Evolutionary conservation across 345 rosid species (phyloP).

Genomic region (Geranium brycei): DNA sequence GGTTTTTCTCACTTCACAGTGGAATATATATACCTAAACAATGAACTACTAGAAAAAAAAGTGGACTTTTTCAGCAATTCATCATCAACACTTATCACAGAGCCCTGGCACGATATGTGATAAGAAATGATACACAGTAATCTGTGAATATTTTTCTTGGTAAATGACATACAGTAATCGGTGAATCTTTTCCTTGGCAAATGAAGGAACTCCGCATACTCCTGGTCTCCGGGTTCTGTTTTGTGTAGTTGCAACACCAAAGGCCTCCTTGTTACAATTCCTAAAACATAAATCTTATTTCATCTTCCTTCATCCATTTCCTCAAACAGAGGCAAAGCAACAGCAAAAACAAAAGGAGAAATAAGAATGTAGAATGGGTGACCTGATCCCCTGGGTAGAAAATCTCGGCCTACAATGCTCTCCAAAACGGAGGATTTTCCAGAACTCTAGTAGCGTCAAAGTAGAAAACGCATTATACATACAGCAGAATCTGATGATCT

Average conservation of each 20-base stretch:
- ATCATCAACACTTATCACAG: neutral
- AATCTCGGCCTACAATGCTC: slow-evolving; percentile 60
- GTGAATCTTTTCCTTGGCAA: slow-evolving; percentile 33
- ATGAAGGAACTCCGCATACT: slow-evolving; percentile 66
- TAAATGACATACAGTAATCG: slow-evolving; percentile 37
- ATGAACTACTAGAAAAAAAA: neutral
- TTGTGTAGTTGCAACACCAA: slow-evolving; percentile 59
- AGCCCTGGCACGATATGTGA: neutral
- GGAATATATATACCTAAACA: neutral
- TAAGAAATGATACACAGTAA: slow-evolving; percentile 29
- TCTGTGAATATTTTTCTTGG: slow-evolving; percentile 34
- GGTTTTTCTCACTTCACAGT: neutral
- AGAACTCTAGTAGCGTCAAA: slow-evolving; percentile 32
- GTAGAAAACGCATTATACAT: neutral
- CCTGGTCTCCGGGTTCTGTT: slow-evolving; percentile 30
- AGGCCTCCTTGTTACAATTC: slow-evolving; percentile 59
- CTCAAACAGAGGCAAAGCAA: neutral
- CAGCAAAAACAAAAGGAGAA: neutral
- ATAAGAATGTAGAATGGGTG: neutral
- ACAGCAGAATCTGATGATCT: neutral
- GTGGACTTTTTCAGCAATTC: neutral
- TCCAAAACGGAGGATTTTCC: slow-evolving; percentile 62
- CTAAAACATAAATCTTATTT: slow-evolving; percentile 11
- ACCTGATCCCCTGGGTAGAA: slow-evolving; percentile 67
- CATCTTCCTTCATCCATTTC: neutral